These are phyloP conservation scores for Candida suzukii DNA, from an alignment of 805 yeast genomes.

Conservation along the genomic window DNA sequence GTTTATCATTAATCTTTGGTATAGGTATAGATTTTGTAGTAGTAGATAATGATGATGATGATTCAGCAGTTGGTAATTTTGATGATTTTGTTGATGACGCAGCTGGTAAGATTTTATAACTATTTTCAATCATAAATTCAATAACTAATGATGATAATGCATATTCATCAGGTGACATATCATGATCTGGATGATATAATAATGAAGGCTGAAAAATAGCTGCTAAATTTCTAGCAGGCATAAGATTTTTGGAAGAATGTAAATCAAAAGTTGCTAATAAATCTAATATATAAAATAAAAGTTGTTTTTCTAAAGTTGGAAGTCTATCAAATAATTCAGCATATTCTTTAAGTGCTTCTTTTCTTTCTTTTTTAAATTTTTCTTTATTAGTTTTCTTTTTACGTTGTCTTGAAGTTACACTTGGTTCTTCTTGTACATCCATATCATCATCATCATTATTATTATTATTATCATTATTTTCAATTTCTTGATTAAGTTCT, in stretches of 20 bases:
- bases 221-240: conserved; percentile 90
- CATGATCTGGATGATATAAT: conserved; percentile 86
- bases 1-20: no score
- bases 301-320: conserved; percentile 74
- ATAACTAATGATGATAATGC: conserved; percentile 80
- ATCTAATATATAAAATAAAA: conserved; percentile 81
- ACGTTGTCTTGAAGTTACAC: conserved; percentile 14
- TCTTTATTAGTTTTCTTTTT: conserved; percentile 41
- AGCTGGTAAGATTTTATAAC: conserved; percentile 66
- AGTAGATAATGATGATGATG: background rate
- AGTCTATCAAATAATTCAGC: conserved; percentile 59
- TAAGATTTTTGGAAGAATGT: conserved; percentile 68
- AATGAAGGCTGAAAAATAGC: conserved; percentile 98
- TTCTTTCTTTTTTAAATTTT: conserved; percentile 55
- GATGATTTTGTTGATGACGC: conserved; percentile 5
- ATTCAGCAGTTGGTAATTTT: background rate
- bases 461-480: background rate
- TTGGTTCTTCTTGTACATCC: conserved; percentile 6
- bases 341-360: conserved; percentile 64
- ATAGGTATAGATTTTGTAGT: background rate
- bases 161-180: conserved; percentile 87
- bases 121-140: conserved; percentile 82
- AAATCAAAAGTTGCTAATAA: conserved; percentile 78
- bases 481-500: background rate
- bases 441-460: conserved; percentile 8